These are phyloP conservation scores for Pseudohyphozyma bogoriensis DNA, from an alignment of 768 basidiomycete species.

Conservation along the genomic window DNA sequence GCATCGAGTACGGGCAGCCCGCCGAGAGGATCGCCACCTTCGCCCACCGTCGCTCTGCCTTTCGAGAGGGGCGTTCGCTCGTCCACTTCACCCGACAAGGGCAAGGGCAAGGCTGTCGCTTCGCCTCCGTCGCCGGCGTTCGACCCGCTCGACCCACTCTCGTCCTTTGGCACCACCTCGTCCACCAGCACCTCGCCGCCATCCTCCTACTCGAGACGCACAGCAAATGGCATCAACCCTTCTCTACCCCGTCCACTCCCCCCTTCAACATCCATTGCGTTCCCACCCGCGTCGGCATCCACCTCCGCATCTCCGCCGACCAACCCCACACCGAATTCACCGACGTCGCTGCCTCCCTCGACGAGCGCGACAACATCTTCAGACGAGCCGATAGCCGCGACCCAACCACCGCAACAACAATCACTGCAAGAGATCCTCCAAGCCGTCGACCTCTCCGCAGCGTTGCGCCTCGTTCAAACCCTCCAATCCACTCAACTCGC, in stretches of 20 bases:
- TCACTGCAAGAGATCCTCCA: slow-evolving; percentile 12
- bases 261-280: neutral
- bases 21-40: neutral
- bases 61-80: neutral
- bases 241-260: neutral
- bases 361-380: neutral
- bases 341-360: neutral
- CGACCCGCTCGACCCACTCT: slow-evolving; percentile 11
- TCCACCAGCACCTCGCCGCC: neutral
- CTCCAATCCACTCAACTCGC: neutral
- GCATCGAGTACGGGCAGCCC: neutral
- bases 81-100: slow-evolving; percentile 3
- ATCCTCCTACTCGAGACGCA: neutral
- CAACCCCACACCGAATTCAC: neutral
- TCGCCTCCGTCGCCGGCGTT: neutral
- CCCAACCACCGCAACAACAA: neutral
- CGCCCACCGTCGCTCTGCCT: neutral
- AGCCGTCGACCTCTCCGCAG: slow-evolving; percentile 13
- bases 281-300: neutral
- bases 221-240: neutral
- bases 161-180: neutral
- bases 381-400: neutral
- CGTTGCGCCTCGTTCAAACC: slow-evolving; percentile 15
- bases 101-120: neutral
- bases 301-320: neutral